Conservation (phyloP, 2,329 filamentous ascomycete species). For the Fusarium phyllophilum region DNA sequence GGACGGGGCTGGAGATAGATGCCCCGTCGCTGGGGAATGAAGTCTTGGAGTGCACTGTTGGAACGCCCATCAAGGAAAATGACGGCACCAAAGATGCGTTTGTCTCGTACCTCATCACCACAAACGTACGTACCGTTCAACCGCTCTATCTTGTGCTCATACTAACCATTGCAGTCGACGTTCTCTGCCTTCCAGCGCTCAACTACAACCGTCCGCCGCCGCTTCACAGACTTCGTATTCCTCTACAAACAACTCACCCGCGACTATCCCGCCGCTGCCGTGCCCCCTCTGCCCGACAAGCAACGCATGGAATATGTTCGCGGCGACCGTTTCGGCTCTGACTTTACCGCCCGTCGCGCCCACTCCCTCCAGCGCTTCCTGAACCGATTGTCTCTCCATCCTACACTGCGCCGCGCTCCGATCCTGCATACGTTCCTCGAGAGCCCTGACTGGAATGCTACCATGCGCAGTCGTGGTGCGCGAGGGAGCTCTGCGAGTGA, state of each 20-base stretch:
- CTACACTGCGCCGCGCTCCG: conserved; percentile 82
- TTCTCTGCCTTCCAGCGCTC: conserved; percentile 92
- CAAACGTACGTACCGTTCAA: conserved; percentile 68
- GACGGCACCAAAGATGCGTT: conserved; percentile 97
- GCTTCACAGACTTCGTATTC: conserved; percentile 98
- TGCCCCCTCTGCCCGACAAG: conserved; percentile 96
- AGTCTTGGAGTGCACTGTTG: conserved; percentile 83
- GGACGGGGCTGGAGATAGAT: conserved; percentile 64
- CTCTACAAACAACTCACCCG: conserved; percentile 89
- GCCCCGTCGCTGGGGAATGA: conserved; percentile 75
- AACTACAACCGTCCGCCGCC: conserved; percentile 81
- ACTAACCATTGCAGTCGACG: conserved; percentile 72
- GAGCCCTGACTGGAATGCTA: conserved; percentile 94
- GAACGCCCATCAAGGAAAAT: conserved; percentile 89
- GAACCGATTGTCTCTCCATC: conserved; percentile 85
- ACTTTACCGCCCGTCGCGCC: conserved; percentile 89
- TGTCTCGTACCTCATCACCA: conserved; percentile 94
- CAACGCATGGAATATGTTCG: conserved; percentile 99
- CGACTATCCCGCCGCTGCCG: conserved; percentile 91
- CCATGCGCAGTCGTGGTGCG: conserved; percentile 82
- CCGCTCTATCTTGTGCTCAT: not conserved
- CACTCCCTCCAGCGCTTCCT: conserved; percentile 94
- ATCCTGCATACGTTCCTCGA: conserved; percentile 92
- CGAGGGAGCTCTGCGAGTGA: conserved; percentile 67
- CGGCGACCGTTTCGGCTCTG: conserved; percentile 91